Evolutionary conservation across 169 alveolate species (phyloP).

Genomic region (Neospora caninum): DNA sequence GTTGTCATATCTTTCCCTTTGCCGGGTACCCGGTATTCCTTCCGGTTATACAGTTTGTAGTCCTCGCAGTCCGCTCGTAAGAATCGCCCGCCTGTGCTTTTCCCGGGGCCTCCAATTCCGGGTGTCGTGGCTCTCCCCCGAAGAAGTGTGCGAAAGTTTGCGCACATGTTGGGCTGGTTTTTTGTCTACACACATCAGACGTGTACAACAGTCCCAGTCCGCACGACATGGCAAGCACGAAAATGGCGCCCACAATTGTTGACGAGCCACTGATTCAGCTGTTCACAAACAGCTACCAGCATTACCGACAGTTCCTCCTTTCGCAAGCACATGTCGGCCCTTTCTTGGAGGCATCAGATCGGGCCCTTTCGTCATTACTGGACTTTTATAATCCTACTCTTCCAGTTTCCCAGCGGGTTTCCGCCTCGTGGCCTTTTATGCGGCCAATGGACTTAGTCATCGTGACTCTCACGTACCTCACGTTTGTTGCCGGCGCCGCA

Average conservation of each 20-base stretch:
- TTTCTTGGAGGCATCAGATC: slow-evolving; percentile 2
- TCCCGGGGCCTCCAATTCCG: no score
- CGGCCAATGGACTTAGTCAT: neutral
- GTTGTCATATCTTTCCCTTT: neutral
- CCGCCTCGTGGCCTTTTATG: slow-evolving; percentile 38
- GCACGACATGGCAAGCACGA: neutral
- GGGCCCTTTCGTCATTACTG: neutral
- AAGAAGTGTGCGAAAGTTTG: neutral
- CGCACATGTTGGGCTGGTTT: neutral
- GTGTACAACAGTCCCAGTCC: neutral
- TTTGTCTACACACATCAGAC: neutral
- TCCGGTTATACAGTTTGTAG: neutral
- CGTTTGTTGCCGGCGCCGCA: slow-evolving; percentile 15
- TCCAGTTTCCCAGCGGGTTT: neutral
- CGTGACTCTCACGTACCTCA: neutral
- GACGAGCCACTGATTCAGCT: slow-evolving; percentile 23
- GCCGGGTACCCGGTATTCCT: neutral
- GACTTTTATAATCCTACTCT: slow-evolving; percentile 32
- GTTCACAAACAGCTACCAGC: neutral
- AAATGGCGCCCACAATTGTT: neutral
- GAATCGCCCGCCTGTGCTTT: neutral
- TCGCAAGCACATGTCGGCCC: neutral
- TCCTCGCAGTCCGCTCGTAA: neutral
- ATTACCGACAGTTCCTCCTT: neutral
- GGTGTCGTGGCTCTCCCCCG: neutral